Base-by-base conservation (phyloP, 768 basidiomycete genomes). In the Amylocystis lapponica region DNA sequence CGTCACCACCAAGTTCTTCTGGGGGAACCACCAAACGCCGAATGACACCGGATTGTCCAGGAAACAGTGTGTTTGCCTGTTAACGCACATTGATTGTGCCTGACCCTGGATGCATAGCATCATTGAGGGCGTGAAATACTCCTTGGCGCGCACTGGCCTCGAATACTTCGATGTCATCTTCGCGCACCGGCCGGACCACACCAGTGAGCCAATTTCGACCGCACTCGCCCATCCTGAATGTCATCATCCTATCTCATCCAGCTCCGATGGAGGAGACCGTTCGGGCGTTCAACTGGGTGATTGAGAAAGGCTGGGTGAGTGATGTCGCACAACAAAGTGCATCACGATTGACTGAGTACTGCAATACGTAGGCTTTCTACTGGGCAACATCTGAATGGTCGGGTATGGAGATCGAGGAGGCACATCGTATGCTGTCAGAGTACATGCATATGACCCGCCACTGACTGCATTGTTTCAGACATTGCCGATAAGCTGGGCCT, bases 341-440 rank as follows among this genome's bases (percentile, higher is more conserved):
- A n/a, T n/a, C n/a, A n/a, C n/a, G n/a, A 34, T 34, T 7, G 7
- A 8, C 8, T 5, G n/a, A 23, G 3, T 10, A 16, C 27, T 21
- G 22, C n/a, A 20, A 16, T 2, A n/a, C 16, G 17, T 31, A 77
- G 74, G 75, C 80, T 2, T 76, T 72, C 57, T 83, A 82, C 56
- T 84, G 83, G 83, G 85, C 66, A 17, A 86, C 84, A 0, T 82
- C 80, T 8, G 86, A 89, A 60, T 91, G 88, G 87, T 75, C 70
- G 38, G 79, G 84, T 2, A 64, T 66, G 26, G 41, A 50, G 29
- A 51, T 48, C 36, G 49, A 54, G 25, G 49, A 51, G 30, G 53
- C 44, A 6, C 50, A 51, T 35, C 45, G 45, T 50, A 50, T 29
- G 76, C 19, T 30, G 16, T 12, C 31, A 22, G 33, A 26, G 22